Evolutionary conservation across 2,329 filamentous ascomycete genomes (phyloP).

Genomic region (Xylaria digitata): DNA sequence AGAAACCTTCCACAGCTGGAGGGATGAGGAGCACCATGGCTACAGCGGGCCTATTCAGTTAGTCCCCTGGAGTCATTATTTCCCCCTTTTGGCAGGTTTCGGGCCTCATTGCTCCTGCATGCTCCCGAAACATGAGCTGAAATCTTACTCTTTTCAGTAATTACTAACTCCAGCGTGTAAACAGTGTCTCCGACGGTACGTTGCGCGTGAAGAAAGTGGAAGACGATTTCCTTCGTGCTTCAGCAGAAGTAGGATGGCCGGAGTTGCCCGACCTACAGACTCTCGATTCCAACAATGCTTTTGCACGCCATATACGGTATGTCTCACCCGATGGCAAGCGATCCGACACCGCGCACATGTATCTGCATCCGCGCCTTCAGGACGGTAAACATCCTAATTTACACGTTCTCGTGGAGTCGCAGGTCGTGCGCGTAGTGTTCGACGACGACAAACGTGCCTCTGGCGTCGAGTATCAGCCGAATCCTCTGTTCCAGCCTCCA

Average conservation of each 20-base stretch:
- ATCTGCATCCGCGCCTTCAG: conserved; percentile 46
- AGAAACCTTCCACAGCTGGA: conserved; percentile 50
- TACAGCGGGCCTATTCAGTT: conserved; percentile 60
- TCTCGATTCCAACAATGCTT: conserved; percentile 55
- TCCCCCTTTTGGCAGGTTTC: too few species aligned
- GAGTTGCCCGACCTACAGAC: conserved; percentile 62
- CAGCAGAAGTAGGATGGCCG: conserved; percentile 58
- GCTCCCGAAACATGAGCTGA: too few species aligned
- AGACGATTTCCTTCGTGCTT: conserved; percentile 60
- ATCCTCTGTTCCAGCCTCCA: conserved; percentile 54
- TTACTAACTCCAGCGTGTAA: too few species aligned
- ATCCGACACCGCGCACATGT: conserved; percentile 46
- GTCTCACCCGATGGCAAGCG: conserved; percentile 46
- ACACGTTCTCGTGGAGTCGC: conserved; percentile 48
- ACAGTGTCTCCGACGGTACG: conserved; percentile 60
- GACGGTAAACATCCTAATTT: conserved; percentile 49
- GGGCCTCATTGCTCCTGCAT: too few species aligned
- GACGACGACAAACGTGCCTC: conserved; percentile 62
- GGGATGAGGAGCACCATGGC: conserved; percentile 58
- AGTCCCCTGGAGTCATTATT: too few species aligned
- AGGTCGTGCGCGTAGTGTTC: conserved; percentile 61
- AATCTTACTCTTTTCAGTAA: too few species aligned
- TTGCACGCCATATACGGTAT: conserved; percentile 44
- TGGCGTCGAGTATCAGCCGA: conserved; percentile 67
- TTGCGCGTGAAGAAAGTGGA: conserved; percentile 55